These are phyloP conservation scores for Boletus tylopilopsis DNA, from an alignment of 768 basidiomycete genomes.

Conservation along the genomic window DNA sequence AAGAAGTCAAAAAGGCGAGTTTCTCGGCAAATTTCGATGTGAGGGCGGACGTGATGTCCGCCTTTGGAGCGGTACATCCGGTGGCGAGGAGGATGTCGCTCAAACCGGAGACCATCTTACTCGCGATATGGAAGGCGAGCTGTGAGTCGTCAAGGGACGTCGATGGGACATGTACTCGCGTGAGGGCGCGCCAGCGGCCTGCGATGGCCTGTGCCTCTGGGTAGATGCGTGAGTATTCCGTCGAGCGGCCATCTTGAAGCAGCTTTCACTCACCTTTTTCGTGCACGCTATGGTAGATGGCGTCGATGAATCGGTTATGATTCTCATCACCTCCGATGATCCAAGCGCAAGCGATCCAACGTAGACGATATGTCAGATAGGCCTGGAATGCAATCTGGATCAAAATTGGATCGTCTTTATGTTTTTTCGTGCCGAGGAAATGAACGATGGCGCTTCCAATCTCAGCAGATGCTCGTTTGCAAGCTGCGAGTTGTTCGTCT, in stretches of 20 bases:
- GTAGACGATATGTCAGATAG: constrained; percentile 23
- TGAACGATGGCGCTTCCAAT: constrained; percentile 25
- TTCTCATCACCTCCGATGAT: constrained; percentile 27
- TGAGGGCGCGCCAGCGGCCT: constrained; percentile 43
- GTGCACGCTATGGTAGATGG: constrained; percentile 33
- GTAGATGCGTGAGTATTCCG: not conserved
- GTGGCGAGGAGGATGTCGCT: constrained; percentile 28
- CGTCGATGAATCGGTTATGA: constrained; percentile 20
- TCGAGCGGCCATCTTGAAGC: not conserved
- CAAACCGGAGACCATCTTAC: constrained; percentile 24
- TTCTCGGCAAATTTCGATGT: constrained; percentile 41
- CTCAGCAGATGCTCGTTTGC: constrained; percentile 16
- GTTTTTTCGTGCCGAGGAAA: constrained; percentile 27
- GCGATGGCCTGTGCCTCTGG: constrained; percentile 43
- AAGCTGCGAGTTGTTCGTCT: constrained; percentile 23
- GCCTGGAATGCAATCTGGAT: constrained; percentile 37
- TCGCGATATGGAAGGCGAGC: constrained; percentile 21
- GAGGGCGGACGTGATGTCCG: constrained; percentile 37
- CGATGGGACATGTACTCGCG: constrained; percentile 30
- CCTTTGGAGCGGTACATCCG: constrained; percentile 21
- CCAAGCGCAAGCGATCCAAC: constrained; percentile 29
- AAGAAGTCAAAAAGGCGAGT: constrained; percentile 39
- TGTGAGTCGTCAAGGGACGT: constrained; percentile 21
- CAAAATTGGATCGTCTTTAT: constrained; percentile 33
- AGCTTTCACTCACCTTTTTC: constrained; percentile 30